A percentile compares a stretch with the other conserved stretches of the same genome.
Evolutionary conservation across 129 eudicot genomes (phyloP).

Genomic region (Daucus carota): DNA sequence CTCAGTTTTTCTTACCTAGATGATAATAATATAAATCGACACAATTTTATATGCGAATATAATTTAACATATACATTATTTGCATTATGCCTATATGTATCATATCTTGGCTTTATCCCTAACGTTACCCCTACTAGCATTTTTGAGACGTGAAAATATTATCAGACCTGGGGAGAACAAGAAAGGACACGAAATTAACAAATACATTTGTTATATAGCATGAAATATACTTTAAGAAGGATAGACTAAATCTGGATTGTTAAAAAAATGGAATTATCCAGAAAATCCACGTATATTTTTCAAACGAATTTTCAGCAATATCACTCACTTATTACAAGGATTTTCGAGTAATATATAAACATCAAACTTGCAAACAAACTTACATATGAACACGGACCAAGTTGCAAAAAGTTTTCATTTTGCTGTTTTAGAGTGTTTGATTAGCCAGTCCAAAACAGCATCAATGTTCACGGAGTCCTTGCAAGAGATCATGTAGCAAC

Average conservation of each 20-base stretch:
- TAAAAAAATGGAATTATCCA: background rate
- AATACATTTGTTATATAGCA: background rate
- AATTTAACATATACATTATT: too few relatives aligned
- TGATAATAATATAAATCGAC: background rate
- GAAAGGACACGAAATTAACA: background rate
- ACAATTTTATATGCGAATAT: background rate
- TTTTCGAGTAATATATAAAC: background rate
- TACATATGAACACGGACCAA: background rate
- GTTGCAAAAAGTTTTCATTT: slow-evolving; percentile 21
- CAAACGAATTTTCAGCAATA: background rate
- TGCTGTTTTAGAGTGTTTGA: slow-evolving; percentile 71
- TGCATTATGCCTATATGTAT: background rate
- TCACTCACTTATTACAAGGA: background rate
- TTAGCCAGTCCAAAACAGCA: slow-evolving; percentile 79
- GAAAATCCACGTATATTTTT: background rate
- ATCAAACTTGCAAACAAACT: background rate
- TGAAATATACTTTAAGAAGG: background rate
- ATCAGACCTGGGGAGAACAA: too few relatives aligned
- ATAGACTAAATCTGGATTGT: background rate
- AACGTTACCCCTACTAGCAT: too few relatives aligned
- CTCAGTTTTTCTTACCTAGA: background rate
- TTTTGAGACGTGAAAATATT: background rate
- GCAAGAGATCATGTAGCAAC: slow-evolving; percentile 94
- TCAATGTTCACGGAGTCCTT: slow-evolving; percentile 85
- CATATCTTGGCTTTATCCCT: too few relatives aligned